Evolutionary conservation across 208 protist genomes (phyloP), one percentile per base, ranked within the genome.

Genomic region (Endotrypanum monterogeii): DNA sequence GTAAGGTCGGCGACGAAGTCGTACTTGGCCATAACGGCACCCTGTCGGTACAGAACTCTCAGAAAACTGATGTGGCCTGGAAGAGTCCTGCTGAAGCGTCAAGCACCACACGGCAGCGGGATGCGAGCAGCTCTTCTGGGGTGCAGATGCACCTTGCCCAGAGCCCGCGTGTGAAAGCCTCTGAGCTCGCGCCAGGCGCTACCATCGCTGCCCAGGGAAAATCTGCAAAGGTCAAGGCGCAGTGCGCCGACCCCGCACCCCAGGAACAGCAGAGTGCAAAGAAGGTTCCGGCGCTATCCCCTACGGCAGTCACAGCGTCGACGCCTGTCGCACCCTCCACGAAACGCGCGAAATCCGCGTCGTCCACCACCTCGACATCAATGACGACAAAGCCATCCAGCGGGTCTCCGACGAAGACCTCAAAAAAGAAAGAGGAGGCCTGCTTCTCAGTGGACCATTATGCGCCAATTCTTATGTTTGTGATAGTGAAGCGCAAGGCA

Each of bases 401-500:
- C 44, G 39, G 30, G 50, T 58, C 66, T 8, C 35, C 66, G 32
- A 11, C 37, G 44, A 71, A 67, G 66, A 20, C 28, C 12, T 16
- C 54, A 23, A 66, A 46, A n/a, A 52, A 60, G 56, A 32, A 65
- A 44, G 37, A 78, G n/a, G 70, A 67, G 20, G 68, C 63, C 6
- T 62, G 70, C 51, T 74, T 83, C 44, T 71, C 74, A 55, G 83
- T 81, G n/a, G 70, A 87, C 73, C 79, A 69, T 66, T 67, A n/a
- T 6, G 63, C 67, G 1, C 71, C 73, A 25, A 73, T 90, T 70
- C 61, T 52, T 16, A 50, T 79, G 46, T 90, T 93, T 58, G 85
- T 89, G 16, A 71, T 87, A 23, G 88, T 93, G 68, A 87, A 85
- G 76, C 79, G 89, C 8, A 93, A 89, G 73, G 63, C 74, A 62